Conservation (phyloP, 805 yeast genomes). For the Tetrapisispora nanseiensis region DNA sequence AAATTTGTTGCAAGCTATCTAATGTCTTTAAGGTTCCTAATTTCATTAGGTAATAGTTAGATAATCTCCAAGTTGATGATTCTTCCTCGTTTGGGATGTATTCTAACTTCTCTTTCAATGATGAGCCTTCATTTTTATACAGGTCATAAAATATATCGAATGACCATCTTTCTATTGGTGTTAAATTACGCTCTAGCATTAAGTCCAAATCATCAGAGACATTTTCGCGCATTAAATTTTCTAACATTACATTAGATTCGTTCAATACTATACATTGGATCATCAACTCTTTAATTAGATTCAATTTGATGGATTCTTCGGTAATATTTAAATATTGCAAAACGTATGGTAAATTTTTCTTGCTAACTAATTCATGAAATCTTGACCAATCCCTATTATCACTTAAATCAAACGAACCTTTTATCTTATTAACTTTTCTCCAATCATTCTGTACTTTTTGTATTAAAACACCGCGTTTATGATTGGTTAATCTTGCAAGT, state of each 20-base stretch:
- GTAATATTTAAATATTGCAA: conserved; percentile 10
- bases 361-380: conserved; percentile 9
- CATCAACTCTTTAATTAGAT: conserved; percentile 16
- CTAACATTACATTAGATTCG: conserved; percentile 8
- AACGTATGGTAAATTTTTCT: conserved; percentile 8
- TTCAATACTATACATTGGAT: conserved; percentile 12
- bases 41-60: conserved; percentile 16
- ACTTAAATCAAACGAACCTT: conserved; percentile 6
- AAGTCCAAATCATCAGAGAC: neutral
- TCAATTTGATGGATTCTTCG: conserved; percentile 10
- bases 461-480: conserved; percentile 17
- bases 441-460: conserved; percentile 16
- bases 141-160: conserved; percentile 14
- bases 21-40: conserved; percentile 24
- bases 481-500: conserved; percentile 24
- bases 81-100: neutral
- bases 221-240: conserved; percentile 1
- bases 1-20: conserved; percentile 20
- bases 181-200: neutral
- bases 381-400: conserved; percentile 24
- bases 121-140: conserved; percentile 13
- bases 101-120: conserved; percentile 1
- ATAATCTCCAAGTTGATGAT: conserved; percentile 14
- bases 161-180: conserved; percentile 15
- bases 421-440: conserved; percentile 27